A percentile compares a stretch with the other conserved stretches of the same genome.
Evolutionary conservation across 768 basidiomycete species (phyloP).

Genomic region (Amanita polypyramis): DNA sequence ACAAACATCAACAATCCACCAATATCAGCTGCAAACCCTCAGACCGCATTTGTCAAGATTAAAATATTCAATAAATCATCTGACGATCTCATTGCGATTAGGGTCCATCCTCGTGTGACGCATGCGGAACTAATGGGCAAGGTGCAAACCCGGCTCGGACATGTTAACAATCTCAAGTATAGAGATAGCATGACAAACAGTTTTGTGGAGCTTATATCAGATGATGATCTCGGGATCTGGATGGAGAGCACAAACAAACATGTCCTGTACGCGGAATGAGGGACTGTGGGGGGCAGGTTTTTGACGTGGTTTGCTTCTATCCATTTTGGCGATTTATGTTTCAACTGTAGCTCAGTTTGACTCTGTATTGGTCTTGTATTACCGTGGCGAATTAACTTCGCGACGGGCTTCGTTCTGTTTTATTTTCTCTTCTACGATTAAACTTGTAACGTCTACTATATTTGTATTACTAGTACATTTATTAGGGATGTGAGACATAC

Average conservation of each 20-base stretch:
- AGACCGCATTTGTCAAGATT: slow-evolving; percentile 92
- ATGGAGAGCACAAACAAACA: slow-evolving; percentile 73
- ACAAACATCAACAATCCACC: slow-evolving; percentile 54
- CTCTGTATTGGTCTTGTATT: slow-evolving; percentile 1
- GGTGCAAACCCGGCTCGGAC: slow-evolving; percentile 78
- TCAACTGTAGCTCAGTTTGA: slow-evolving; percentile 1
- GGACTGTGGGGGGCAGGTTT: neutral
- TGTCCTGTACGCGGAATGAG: slow-evolving; percentile 68
- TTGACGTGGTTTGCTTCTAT: neutral
- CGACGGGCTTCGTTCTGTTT: neutral
- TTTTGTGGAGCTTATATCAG: slow-evolving; percentile 52
- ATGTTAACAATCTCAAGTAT: slow-evolving; percentile 57
- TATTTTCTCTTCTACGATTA: neutral
- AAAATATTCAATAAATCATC: slow-evolving; percentile 93
- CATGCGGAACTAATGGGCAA: slow-evolving; percentile 85
- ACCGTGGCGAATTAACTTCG: neutral
- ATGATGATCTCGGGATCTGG: slow-evolving; percentile 62
- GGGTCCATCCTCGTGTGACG: slow-evolving; percentile 88
- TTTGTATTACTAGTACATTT: neutral
- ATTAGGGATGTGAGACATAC: too few relatives aligned
- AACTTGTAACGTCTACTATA: neutral
- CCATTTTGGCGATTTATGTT: neutral
- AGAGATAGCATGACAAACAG: slow-evolving; percentile 60
- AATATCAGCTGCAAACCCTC: slow-evolving; percentile 68
- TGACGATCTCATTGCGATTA: slow-evolving; percentile 94